Percentiles rank a stretch among this genome's conserved stretches.
phyloP scores from a whole-genome alignment of 1,284 basidiomycete genomes.

The Boletus sp. region DNA sequence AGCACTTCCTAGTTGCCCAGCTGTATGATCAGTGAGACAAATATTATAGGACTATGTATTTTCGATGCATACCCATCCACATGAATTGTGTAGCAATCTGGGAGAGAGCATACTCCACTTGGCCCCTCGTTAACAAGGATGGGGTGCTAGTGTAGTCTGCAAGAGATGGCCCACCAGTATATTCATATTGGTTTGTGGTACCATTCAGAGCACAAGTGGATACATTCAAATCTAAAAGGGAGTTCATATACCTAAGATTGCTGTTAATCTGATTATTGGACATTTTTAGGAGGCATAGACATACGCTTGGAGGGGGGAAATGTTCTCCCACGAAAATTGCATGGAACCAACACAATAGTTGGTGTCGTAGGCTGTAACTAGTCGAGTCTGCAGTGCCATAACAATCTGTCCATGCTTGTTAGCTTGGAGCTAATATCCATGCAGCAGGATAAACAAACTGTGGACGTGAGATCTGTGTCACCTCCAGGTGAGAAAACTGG shows the following conservation, averaged over 20 bases:
- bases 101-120: neutral
- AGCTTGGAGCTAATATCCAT: neutral
- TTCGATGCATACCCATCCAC: neutral
- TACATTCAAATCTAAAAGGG: neutral
- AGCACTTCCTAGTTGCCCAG: neutral
- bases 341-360: neutral
- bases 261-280: neutral
- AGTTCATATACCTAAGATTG: neutral
- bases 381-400: neutral
- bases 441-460: neutral
- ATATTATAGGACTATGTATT: neutral
- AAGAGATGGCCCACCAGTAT: neutral
- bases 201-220: neutral
- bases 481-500: neutral
- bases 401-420: neutral
- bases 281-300: too few relatives aligned
- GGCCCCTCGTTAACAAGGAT: neutral
- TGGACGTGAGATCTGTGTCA: neutral
- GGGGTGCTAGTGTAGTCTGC: neutral
- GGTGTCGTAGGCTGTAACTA: too few relatives aligned
- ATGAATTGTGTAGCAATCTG: neutral
- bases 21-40: neutral
- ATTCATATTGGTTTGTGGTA: neutral
- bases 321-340: too few relatives aligned
- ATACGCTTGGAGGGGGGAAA: neutral